These are phyloP conservation scores for Eutrema japonicum DNA, from an alignment of 345 rosid species.

Conservation along the genomic window DNA sequence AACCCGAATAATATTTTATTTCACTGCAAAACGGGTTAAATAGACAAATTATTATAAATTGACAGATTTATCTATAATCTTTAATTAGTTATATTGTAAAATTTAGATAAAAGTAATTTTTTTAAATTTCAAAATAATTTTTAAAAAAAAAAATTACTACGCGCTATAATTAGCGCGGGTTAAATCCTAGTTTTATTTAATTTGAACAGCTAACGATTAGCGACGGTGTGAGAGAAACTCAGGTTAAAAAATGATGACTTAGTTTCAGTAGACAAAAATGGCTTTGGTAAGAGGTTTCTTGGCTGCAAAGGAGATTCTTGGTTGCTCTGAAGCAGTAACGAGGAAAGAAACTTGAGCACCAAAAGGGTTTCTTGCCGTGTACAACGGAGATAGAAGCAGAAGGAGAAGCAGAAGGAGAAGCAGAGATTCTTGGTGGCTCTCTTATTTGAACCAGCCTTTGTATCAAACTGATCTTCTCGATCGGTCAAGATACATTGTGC, in stretches of 20 bases:
- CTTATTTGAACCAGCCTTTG: conserved; percentile 47
- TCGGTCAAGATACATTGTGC: neutral
- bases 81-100: no score
- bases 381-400: conserved; percentile 51
- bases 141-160: no score
- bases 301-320: conserved; percentile 38
- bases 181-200: no score
- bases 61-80: no score
- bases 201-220: no score
- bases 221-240: no score
- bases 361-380: conserved; percentile 52
- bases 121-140: no score
- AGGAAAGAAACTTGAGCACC: conserved; percentile 33
- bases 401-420: conserved; percentile 34
- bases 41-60: no score
- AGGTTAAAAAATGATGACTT: neutral
- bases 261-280: conserved; percentile 12
- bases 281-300: conserved; percentile 23
- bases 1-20: no score
- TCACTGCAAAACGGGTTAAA: no score
- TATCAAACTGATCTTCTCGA: conserved; percentile 50
- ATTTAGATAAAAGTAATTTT: no score
- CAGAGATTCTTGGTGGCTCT: conserved; percentile 56
- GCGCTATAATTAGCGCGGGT: no score
- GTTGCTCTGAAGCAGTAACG: conserved; percentile 40